A percentile compares a stretch with the other conserved stretches of the same genome.
Conservation (phyloP, 2,329 filamentous ascomycete species). For the Trichoderma harzianum region DNA sequence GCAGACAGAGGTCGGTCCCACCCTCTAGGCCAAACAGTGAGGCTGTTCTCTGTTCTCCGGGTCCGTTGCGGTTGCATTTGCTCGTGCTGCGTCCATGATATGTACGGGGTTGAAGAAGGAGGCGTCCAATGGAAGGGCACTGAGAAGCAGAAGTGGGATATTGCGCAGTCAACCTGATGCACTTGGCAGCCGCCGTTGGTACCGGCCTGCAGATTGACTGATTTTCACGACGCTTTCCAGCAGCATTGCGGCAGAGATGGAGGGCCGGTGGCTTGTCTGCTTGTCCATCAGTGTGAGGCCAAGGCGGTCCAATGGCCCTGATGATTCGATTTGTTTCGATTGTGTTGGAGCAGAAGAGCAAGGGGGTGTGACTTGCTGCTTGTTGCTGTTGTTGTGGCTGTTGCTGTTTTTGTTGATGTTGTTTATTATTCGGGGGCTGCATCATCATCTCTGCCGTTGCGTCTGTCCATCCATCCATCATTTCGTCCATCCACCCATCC, state of each 20-base stretch:
- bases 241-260: neutral
- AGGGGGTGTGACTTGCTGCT: neutral
- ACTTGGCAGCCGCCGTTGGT: conserved; percentile 8
- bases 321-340: neutral
- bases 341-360: neutral
- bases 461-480: neutral
- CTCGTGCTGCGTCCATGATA: neutral
- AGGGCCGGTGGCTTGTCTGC: neutral
- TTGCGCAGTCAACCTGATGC: conserved; percentile 18
- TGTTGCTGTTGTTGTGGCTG: neutral
- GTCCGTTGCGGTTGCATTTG: neutral
- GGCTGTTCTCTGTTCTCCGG: conserved; percentile 22
- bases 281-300: neutral
- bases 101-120: conserved; percentile 18
- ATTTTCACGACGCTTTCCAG: neutral
- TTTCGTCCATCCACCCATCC: neutral
- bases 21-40: conserved; percentile 20
- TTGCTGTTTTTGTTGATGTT: neutral
- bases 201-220: conserved; percentile 11
- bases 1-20: neutral
- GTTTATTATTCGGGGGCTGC: neutral
- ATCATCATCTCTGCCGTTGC: neutral
- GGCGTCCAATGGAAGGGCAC: conserved; percentile 21
- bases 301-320: neutral
- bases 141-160: conserved; percentile 11